phyloP scores from a whole-genome alignment of 768 basidiomycete species.

The Lactarius sanguifluus region DNA sequence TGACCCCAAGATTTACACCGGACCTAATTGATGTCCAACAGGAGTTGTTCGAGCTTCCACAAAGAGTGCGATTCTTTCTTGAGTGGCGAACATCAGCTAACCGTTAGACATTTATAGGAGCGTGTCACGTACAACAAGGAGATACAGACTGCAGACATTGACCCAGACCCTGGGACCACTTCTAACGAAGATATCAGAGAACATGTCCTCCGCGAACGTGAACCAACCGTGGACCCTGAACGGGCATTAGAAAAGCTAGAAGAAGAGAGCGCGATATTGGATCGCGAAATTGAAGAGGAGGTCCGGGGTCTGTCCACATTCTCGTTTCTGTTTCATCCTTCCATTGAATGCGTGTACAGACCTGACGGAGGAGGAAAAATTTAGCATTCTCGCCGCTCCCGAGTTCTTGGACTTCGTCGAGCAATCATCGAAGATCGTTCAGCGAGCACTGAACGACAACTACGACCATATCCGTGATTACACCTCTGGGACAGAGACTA shows the following conservation, averaged over 20 bases:
- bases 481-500: conserved; percentile 82
- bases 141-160: conserved; percentile 71
- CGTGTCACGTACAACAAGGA: conserved; percentile 83
- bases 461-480: conserved; percentile 99
- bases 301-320: conserved; percentile 59
- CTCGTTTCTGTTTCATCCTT: background rate
- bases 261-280: conserved; percentile 79
- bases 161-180: conserved; percentile 49
- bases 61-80: conserved; percentile 56
- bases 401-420: conserved; percentile 95
- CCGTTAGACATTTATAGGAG: conserved; percentile 46
- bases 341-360: conserved; percentile 45
- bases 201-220: conserved; percentile 65
- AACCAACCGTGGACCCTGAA: conserved; percentile 63
- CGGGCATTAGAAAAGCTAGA: conserved; percentile 71
- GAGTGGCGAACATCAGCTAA: background rate
- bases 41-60: conserved; percentile 87
- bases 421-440: conserved; percentile 91
- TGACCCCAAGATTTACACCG: conserved; percentile 64
- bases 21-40: conserved; percentile 88
- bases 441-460: conserved; percentile 89
- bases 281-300: conserved; percentile 83
- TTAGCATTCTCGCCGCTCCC: conserved; percentile 78
- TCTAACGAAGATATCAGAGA: conserved; percentile 76
- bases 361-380: conserved; percentile 81